Evolutionary conservation across 2,329 filamentous ascomycete species (phyloP), one percentile per base, ranked within the genome.

Genomic region (Beauveria sp.): DNA sequence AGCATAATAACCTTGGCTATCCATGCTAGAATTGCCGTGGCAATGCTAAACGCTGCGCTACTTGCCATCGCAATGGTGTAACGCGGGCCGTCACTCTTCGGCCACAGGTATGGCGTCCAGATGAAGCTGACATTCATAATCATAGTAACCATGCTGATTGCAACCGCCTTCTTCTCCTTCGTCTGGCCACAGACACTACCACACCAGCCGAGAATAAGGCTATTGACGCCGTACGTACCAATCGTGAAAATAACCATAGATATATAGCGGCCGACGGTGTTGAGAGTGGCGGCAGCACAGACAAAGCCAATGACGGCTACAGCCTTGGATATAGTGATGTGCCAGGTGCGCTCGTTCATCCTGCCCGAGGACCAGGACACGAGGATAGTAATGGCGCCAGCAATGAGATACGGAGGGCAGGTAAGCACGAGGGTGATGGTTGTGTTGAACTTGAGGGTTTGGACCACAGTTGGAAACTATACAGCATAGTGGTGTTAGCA

Each of bases 391-490:
- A 70, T 63, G 20, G 62, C 61, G 3, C 68, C 71, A n/a, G 71
- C 68, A 26, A 72, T 66, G 14, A 73, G 63, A 62, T 71, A 73
- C 1, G 70, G 69, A 12, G 70, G 69, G 46, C 70, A 72, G 9
- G 79, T 82, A 2, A 83, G 74, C 1, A 80, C 74, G 3, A 83
- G 72, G 0, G 80, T 81, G 42, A 80, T 73, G 2, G 77, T 81
- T 0, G 66, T 72, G 55, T 70, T 72, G 70, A 80, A 81, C 0
- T 77, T 77, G 0, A 82, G 74, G 1, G 77, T 78, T 54, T 75
- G 67, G 40, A 82, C 77, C 1, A 78, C 77, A 1, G 75, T 76
- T 1, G 75, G 76, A 73, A 70, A 67, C 65, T 66, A 6, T 3
- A 24, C 12, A 2, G 5, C 6, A 22, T 63, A 22, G 62, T 52